Base-by-base conservation (phyloP, 495 filamentous ascomycete species). In the Trichocladium antarcticum region DNA sequence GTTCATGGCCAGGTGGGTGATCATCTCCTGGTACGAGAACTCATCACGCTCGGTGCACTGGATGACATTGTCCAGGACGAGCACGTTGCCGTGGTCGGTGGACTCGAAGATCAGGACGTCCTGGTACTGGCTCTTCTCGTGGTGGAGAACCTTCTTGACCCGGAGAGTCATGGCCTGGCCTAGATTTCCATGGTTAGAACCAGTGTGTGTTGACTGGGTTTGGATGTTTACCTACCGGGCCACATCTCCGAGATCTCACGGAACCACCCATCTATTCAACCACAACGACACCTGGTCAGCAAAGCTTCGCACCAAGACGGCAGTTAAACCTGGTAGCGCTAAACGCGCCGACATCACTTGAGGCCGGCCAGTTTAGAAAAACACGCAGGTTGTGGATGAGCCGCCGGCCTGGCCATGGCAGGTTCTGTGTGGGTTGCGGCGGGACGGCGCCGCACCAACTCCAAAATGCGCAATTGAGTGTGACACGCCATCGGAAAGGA, bases 21-120 rank as follows among this genome's bases (percentile, higher is more conserved):
- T 99, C 92, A 99, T 99, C 80, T 99, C 93, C 74, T 99, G 93
- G 80, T 97, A 97, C 71, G 87, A 83, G 77, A 97, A 97, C 75
- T 99, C 93, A 65, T 99, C 93, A 36, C 89, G 79, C 80, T 97
- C 92, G 48, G 92, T 96, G 75, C 82, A 88, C 72, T 97, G 92
- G 68, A 99, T 96, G 65, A 95, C 92, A 63, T 95, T 95, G 77
- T 99, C 92, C 34, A 99, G 78, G 37, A 99, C 89, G n/a, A 99
- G 79, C 42, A 97, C 90, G 57, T 80, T 94, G 60, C 92, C 92
- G 68, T 97, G 86, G 79, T 96, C 79, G 75, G 81, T 90, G 60
- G 84, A 90, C 78, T 99, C 83, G 73, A 97, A 97, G 71, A 97
- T 85, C 56, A 99, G 81, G 41, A 98, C 89, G 64, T 97, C 92